These are phyloP conservation scores for Curvularia lunata DNA, from an alignment of 2,329 filamentous ascomycete genomes.

Conservation along the genomic window DNA sequence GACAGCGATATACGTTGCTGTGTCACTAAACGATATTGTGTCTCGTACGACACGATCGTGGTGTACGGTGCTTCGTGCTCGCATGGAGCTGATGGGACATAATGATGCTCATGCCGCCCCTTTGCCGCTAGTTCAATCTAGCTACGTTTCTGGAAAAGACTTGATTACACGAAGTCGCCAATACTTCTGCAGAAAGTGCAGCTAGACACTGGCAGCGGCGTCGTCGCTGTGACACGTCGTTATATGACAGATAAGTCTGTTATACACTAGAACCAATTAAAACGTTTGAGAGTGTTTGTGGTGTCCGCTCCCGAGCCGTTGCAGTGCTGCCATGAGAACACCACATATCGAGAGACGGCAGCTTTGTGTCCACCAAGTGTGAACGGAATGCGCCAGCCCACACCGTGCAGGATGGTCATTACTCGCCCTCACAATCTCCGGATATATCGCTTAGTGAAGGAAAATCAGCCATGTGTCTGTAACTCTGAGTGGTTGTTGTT, in stretches of 20 bases:
- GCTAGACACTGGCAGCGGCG: neutral
- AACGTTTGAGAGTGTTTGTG: neutral
- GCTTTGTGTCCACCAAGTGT: conserved; percentile 1
- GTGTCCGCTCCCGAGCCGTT: neutral
- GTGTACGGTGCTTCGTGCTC: neutral
- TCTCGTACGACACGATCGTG: neutral
- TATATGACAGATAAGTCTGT: neutral
- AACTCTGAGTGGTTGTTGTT: neutral
- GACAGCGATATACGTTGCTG: neutral
- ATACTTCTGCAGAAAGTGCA: neutral
- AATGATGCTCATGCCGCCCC: neutral
- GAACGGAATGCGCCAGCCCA: conserved; percentile 1
- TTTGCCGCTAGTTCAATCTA: neutral
- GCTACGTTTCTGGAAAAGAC: neutral
- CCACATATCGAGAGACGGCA: conserved; percentile 2
- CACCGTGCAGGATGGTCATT: neutral
- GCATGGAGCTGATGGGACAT: no score
- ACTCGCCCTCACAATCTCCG: neutral
- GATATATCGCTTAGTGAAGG: conserved; percentile 4
- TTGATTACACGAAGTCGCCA: neutral
- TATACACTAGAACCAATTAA: conserved; percentile 10
- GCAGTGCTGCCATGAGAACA: conserved; percentile 9
- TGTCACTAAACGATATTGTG: neutral
- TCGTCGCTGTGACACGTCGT: conserved; percentile 10
- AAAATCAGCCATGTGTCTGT: neutral